A percentile compares a stretch with the other conserved stretches of the same genome.
phyloP scores from a whole-genome alignment of 306 rosid genomes.

The Acmispon strigosus region DNA sequence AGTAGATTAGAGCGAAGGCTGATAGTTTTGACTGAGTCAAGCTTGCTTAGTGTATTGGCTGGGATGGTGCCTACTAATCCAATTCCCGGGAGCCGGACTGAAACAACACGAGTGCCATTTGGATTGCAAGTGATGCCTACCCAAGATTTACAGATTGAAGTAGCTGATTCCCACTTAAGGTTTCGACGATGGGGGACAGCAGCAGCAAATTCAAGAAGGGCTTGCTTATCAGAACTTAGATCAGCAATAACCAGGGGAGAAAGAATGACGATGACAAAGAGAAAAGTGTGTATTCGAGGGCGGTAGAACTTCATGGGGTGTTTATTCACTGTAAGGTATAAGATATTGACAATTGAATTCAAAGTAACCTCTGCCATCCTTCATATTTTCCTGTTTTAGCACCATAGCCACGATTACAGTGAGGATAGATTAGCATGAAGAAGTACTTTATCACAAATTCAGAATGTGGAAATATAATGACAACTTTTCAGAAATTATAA shows the following conservation, averaged over 20 bases:
- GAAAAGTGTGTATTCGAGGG: constrained; percentile 22
- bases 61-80: constrained; percentile 84
- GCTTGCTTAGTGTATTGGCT: constrained; percentile 64
- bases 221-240: constrained; percentile 59
- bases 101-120: constrained; percentile 40
- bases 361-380: constrained; percentile 23
- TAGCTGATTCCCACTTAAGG: constrained; percentile 44
- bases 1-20: constrained; percentile 89
- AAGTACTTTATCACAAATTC: constrained; percentile 8
- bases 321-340: constrained; percentile 11
- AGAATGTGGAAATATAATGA: not conserved
- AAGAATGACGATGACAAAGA: constrained; percentile 38
- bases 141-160: constrained; percentile 59
- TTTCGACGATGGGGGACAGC: constrained; percentile 70
- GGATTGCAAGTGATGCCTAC: constrained; percentile 52
- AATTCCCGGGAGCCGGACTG: constrained; percentile 69
- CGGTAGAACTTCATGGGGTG: constrained; percentile 49
- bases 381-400: constrained; percentile 53
- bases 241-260: constrained; percentile 56
- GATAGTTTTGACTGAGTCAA: constrained; percentile 50
- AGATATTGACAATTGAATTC: constrained; percentile 27
- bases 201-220: constrained; percentile 57
- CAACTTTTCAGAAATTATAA: not conserved
- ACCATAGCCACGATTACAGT: constrained; percentile 21
- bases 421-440: constrained; percentile 11